Percentiles rank a stretch among this genome's conserved stretches.
These are phyloP conservation scores for Penicillium sp. DNA, from an alignment of 2,329 filamentous ascomycete genomes.

Conservation along the genomic window DNA sequence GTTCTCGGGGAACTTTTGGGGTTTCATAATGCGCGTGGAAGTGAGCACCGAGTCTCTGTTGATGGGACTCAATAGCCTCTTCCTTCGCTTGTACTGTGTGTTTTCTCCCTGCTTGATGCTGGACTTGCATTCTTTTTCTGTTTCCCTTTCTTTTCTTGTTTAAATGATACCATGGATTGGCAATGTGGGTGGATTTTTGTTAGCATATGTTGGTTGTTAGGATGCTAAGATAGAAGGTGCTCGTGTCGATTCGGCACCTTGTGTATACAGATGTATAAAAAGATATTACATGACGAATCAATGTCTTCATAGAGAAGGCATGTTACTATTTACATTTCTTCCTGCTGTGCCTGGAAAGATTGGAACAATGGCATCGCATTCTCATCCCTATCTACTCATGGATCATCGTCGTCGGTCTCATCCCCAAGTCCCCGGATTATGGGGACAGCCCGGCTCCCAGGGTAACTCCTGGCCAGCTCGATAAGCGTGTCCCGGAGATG, in stretches of 20 bases:
- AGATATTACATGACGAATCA: not conserved
- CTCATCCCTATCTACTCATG: not conserved
- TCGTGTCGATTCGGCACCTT: not conserved
- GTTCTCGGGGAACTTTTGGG: constrained; percentile 74
- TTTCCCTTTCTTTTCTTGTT: constrained; percentile 11
- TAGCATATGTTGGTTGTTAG: not conserved
- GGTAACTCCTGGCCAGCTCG: constrained; percentile 40
- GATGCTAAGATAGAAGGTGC: not conserved
- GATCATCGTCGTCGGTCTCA: constrained; percentile 8
- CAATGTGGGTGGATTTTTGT: constrained; percentile 5
- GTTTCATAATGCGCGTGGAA: constrained; percentile 52
- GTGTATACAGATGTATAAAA: constrained; percentile 2
- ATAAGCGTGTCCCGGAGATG: constrained; percentile 55
- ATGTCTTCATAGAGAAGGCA: not conserved
- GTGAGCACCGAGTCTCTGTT: constrained; percentile 15
- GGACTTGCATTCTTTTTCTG: constrained; percentile 8
- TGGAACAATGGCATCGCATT: not conserved
- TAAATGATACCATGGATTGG: constrained; percentile 28
- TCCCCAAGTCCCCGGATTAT: not conserved
- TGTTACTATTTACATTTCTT: not conserved
- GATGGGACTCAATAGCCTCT: constrained; percentile 15
- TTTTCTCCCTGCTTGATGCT: not conserved
- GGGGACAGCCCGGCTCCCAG: constrained; percentile 14
- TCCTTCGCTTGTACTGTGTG: not conserved
- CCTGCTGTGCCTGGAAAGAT: not conserved